phyloP scores from a whole-genome alignment of 495 filamentous ascomycete genomes.

The Hyaloscypha finlandica region DNA sequence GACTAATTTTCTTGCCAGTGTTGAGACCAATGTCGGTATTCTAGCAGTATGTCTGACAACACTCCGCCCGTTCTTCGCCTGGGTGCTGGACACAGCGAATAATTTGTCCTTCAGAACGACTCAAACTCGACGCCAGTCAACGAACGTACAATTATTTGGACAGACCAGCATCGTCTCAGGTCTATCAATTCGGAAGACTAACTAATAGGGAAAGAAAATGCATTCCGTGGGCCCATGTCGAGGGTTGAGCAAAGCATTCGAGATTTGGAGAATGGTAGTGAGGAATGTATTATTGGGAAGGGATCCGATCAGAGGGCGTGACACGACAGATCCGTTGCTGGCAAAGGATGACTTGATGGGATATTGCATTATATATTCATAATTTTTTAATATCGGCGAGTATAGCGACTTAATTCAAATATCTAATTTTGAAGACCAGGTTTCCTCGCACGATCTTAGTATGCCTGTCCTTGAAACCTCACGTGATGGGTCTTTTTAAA shows the following conservation, averaged over 20 bases:
- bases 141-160: background rate
- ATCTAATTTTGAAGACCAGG: background rate
- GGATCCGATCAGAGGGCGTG: background rate
- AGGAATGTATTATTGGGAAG: background rate
- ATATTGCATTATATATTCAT: background rate
- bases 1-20: slow-evolving; percentile 31
- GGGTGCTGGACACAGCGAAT: slow-evolving; percentile 28
- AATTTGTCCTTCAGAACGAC: slow-evolving; percentile 13
- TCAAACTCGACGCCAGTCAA: background rate
- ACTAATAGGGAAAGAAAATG: background rate
- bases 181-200: slow-evolving; percentile 15
- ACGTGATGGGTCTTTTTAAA: too few species aligned
- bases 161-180: background rate
- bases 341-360: background rate
- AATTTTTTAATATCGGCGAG: background rate
- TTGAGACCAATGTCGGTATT: slow-evolving; percentile 48
- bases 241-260: background rate
- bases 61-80: slow-evolving; percentile 43
- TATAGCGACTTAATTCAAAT: too few species aligned
- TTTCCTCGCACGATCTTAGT: too few species aligned
- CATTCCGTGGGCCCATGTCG: background rate
- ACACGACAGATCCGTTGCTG: background rate
- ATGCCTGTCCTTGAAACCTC: too few species aligned
- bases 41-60: slow-evolving; percentile 49
- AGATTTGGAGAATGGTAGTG: background rate